Evolutionary conservation across 2,329 filamentous ascomycete genomes (phyloP).

Genomic region (Claviceps fusiformis): DNA sequence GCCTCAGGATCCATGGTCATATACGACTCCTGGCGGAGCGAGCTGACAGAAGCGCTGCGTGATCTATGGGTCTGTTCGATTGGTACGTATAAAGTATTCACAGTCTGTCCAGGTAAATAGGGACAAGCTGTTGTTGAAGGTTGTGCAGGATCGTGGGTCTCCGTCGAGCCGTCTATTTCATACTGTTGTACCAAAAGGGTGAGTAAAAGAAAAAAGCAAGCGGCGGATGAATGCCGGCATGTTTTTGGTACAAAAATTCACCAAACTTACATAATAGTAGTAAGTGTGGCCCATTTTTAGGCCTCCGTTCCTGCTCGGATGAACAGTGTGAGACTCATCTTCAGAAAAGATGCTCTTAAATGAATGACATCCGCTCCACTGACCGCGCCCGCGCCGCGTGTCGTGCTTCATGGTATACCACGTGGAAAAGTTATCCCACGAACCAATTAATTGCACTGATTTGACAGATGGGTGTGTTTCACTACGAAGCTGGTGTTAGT

Average conservation of each 20-base stretch:
- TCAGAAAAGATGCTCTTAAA: conserved; percentile 80
- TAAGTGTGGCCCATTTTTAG: conserved; percentile 88
- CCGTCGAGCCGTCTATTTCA: conserved; percentile 63
- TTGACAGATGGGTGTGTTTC: conserved; percentile 46
- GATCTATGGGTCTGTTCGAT: conserved; percentile 46
- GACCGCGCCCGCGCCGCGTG: conserved; percentile 53
- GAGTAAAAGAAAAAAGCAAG: not conserved
- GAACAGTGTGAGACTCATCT: conserved; percentile 38
- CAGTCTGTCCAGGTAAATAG: conserved; percentile 71
- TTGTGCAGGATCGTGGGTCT: conserved; percentile 59
- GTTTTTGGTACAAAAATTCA: not conserved
- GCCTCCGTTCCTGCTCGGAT: conserved; percentile 52
- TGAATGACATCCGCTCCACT: conserved; percentile 79
- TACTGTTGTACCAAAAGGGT: conserved; percentile 42
- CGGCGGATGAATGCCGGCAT: no score
- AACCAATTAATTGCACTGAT: conserved; percentile 72
- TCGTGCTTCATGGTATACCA: conserved; percentile 75
- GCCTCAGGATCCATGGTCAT: conserved; percentile 68
- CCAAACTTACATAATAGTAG: conserved; percentile 74
- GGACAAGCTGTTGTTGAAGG: conserved; percentile 71
- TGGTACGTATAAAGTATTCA: conserved; percentile 77
- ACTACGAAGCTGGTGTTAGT: conserved; percentile 25
- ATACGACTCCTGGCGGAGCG: conserved; percentile 41
- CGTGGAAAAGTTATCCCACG: conserved; percentile 86
- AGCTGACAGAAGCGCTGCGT: conserved; percentile 53